phyloP scores from a whole-genome alignment of 805 yeast species.

The Kuraishia molischiana region DNA sequence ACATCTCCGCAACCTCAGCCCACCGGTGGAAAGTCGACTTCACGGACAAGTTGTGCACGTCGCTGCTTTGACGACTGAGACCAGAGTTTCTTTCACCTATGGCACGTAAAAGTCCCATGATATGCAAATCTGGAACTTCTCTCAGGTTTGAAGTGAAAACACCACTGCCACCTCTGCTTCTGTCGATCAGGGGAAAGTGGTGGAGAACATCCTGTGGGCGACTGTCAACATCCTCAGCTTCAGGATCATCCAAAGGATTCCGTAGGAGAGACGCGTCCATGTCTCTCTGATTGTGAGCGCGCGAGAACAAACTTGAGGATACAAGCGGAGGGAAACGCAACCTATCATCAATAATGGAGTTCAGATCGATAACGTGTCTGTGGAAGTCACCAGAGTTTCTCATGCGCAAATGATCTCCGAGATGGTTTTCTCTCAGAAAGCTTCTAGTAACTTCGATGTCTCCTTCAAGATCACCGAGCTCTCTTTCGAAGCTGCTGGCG shows the following conservation, averaged over 20 bases:
- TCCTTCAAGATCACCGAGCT: too few species aligned
- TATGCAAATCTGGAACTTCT: background rate
- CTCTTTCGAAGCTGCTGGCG: conserved; percentile 20
- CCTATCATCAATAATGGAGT: conserved; percentile 18
- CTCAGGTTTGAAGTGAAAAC: too few species aligned
- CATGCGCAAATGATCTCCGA: conserved; percentile 14
- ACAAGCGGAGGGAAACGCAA: background rate
- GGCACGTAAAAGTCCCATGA: background rate
- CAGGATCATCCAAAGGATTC: too few species aligned
- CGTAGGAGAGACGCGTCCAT: too few species aligned
- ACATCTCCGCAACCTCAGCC: conserved; percentile 46
- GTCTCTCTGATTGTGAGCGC: too few species aligned
- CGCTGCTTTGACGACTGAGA: background rate
- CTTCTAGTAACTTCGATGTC: too few species aligned
- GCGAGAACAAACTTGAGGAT: background rate
- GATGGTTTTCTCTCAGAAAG: too few species aligned
- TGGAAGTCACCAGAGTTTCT: conserved; percentile 18
- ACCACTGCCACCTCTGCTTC: too few species aligned
- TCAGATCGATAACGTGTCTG: conserved; percentile 6
- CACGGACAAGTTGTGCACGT: conserved; percentile 1
- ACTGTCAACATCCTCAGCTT: too few species aligned
- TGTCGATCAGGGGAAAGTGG: too few species aligned
- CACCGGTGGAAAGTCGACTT: conserved; percentile 57
- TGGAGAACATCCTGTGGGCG: too few species aligned
- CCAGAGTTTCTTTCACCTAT: background rate